Conservation (phyloP, 345 rosid species). For the Excoecaria cochinchinensis region DNA sequence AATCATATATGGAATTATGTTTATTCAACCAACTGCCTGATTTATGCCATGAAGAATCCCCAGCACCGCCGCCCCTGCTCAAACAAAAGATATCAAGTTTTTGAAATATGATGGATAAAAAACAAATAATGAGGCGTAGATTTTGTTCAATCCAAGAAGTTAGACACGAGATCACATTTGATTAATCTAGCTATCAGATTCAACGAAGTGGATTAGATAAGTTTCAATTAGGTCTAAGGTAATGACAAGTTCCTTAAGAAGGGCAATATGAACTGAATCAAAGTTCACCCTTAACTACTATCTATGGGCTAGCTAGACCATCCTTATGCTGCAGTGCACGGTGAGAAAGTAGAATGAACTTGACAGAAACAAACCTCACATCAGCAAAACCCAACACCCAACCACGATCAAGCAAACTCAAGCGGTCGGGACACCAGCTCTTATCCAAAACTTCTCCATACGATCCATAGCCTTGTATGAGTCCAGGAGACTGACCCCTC, state of each 20-base stretch:
- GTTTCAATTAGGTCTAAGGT: not conserved
- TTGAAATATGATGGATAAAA: not conserved
- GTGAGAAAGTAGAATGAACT: slow-evolving; percentile 2
- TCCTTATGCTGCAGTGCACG: not conserved
- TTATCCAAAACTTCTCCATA: slow-evolving; percentile 83
- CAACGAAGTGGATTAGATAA: not conserved
- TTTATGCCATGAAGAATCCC: slow-evolving; percentile 76
- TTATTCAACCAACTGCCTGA: slow-evolving; percentile 60
- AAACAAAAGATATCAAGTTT: slow-evolving; percentile 7
- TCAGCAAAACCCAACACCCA: slow-evolving; percentile 95
- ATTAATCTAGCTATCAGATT: not conserved
- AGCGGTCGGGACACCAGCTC: slow-evolving; percentile 69
- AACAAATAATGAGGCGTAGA: not conserved
- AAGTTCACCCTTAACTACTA: not conserved
- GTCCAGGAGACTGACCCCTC: slow-evolving; percentile 59
- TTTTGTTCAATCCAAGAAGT: too few relatives aligned
- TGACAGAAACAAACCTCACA: slow-evolving; percentile 59
- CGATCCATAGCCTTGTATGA: slow-evolving; percentile 81
- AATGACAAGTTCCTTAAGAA: not conserved
- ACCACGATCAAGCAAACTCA: slow-evolving; percentile 89
- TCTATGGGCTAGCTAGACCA: not conserved
- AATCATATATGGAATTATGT: slow-evolving; percentile 70
- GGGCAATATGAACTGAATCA: not conserved
- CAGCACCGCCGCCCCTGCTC: slow-evolving; percentile 64
- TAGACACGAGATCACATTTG: not conserved